Conservation (phyloP, 129 eudicot species). For the Pseudognaphalium luteoalbum region DNA sequence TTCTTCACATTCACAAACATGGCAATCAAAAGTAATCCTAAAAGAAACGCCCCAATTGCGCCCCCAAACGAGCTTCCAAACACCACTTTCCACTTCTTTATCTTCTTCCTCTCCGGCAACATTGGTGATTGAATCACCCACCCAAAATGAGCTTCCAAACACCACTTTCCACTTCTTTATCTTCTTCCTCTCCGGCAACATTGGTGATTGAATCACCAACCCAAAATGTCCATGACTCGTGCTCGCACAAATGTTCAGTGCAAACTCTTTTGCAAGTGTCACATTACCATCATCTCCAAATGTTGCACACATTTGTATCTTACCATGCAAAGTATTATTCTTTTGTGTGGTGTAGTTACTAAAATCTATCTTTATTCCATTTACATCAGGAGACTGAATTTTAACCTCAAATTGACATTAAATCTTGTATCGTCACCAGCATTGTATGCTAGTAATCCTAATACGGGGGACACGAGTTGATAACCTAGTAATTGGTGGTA, state of each 20-base stretch:
- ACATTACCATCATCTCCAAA: conserved; percentile 82
- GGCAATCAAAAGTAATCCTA: conserved; percentile 69
- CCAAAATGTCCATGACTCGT: conserved; percentile 75
- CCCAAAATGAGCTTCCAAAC: conserved; percentile 68
- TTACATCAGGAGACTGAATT: conserved; percentile 38
- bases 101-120: conserved; percentile 51
- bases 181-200: conserved; percentile 51
- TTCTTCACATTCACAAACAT: conserved; percentile 85
- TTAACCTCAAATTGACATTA: conserved; percentile 57
- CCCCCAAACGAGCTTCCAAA: conserved; percentile 75
- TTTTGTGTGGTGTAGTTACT: conserved; percentile 33
- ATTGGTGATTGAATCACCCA: conserved; percentile 59
- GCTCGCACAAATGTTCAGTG: conserved; percentile 53
- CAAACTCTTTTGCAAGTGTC: conserved; percentile 51
- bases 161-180: conserved; percentile 72
- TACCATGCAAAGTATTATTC: conserved; percentile 38
- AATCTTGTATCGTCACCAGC: conserved; percentile 46
- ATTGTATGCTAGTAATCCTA: conserved; percentile 80
- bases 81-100: conserved; percentile 70
- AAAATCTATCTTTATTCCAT: conserved; percentile 73
- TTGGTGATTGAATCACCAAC: conserved; percentile 58
- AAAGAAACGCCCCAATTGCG: conserved; percentile 63
- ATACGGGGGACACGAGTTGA: conserved; percentile 70
- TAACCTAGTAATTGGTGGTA: conserved; percentile 60
- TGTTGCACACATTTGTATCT: conserved; percentile 64